A percentile compares a stretch with the other conserved stretches of the same genome.
Conservation (phyloP, 371 early-diverging fungal genomes). For the Lichtheimia ornata region DNA sequence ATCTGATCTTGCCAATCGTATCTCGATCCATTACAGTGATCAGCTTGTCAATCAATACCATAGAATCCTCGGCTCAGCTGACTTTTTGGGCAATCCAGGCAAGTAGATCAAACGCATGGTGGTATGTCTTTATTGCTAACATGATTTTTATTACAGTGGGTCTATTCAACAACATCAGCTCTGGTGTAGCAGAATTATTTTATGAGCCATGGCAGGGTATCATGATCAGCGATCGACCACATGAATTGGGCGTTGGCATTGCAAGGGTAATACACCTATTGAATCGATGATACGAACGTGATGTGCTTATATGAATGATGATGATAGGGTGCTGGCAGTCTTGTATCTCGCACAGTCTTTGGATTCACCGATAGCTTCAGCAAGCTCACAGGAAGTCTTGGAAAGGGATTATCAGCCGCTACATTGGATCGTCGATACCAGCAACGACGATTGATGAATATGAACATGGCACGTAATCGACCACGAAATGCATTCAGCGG, state of each 20-base stretch:
- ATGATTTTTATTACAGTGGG: constrained; percentile 64
- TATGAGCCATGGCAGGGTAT: constrained; percentile 98
- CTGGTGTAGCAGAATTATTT: constrained; percentile 95
- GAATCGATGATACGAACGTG: background rate
- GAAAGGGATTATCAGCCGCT: constrained; percentile 94
- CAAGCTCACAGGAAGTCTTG: constrained; percentile 93
- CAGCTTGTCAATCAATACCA: constrained; percentile 91
- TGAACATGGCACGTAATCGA: constrained; percentile 81
- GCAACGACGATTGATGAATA: constrained; percentile 65
- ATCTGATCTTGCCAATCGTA: constrained; percentile 77
- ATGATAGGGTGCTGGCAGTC: constrained; percentile 79
- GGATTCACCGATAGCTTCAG: constrained; percentile 95
- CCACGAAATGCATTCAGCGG: constrained; percentile 94
- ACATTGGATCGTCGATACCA: constrained; percentile 95
- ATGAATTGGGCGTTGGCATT: constrained; percentile 93
- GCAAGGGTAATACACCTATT: constrained; percentile 65
- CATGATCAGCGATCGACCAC: constrained; percentile 92
- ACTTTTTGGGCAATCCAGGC: constrained; percentile 95
- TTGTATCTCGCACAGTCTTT: constrained; percentile 95
- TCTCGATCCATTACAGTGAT: constrained; percentile 86
- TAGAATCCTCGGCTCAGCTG: constrained; percentile 94
- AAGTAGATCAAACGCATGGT: background rate
- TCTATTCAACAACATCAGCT: constrained; percentile 91
- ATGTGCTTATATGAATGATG: background rate
- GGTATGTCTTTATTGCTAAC: background rate